Evolutionary conservation across 2,329 filamentous ascomycete species (phyloP).

Genomic region (Botryotinia globosa): DNA sequence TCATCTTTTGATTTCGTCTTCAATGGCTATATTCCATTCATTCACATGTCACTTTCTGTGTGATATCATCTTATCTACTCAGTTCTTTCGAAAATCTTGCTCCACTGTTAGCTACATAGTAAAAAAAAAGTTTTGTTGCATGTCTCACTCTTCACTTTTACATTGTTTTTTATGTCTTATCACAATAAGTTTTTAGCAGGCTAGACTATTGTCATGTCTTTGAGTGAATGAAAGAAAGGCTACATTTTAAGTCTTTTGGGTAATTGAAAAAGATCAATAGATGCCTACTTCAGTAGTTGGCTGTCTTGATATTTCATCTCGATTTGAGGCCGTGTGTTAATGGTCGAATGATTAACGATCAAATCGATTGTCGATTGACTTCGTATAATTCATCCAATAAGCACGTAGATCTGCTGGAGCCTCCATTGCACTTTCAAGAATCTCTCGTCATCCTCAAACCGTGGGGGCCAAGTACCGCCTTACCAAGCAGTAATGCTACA

Average conservation of each 20-base stretch:
- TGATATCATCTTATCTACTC: neutral
- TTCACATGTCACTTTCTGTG: neutral
- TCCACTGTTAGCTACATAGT: neutral
- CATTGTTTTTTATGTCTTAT: neutral
- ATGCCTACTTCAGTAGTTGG: neutral
- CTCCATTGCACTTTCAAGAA: neutral
- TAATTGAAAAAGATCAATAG: neutral
- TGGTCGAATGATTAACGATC: neutral
- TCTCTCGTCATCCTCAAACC: neutral
- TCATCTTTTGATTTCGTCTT: neutral
- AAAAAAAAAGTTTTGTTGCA: neutral
- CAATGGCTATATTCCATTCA: neutral
- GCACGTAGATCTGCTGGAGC: neutral
- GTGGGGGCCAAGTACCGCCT: neutral
- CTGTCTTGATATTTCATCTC: neutral
- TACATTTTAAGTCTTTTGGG: neutral
- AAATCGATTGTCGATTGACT: neutral
- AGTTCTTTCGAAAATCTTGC: neutral
- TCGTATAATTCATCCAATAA: neutral
- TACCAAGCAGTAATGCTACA: neutral
- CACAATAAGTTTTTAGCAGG: too few species aligned
- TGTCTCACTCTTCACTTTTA: neutral
- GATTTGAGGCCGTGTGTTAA: neutral
- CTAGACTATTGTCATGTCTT: neutral
- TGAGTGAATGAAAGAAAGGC: neutral